phyloP scores from a whole-genome alignment of 768 basidiomycete species.

The Lyophyllum decastes region DNA sequence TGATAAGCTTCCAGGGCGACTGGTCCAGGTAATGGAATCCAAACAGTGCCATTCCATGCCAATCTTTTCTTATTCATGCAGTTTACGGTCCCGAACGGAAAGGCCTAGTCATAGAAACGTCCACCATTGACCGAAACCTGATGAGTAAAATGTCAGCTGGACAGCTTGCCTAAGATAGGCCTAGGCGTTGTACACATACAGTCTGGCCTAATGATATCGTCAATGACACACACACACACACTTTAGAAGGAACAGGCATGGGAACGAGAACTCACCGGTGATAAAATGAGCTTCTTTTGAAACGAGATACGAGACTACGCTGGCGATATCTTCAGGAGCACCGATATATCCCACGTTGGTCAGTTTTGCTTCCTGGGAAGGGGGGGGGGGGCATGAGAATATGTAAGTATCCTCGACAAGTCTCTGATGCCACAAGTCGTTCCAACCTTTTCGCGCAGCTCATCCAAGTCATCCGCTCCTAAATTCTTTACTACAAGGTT shows the following conservation, averaged over 20 bases:
- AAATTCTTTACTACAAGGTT: background rate
- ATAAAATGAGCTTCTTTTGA: conserved; percentile 19
- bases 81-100: too few relatives aligned
- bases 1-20: too few relatives aligned
- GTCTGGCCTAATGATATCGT: conserved; percentile 8
- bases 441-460: background rate
- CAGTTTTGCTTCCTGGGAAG: background rate
- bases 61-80: too few relatives aligned
- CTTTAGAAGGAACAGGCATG: background rate
- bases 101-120: conserved; percentile 2
- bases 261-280: conserved; percentile 13
- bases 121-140: conserved; percentile 11
- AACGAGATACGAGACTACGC: conserved; percentile 21
- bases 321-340: conserved; percentile 12
- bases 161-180: background rate
- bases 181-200: conserved; percentile 9
- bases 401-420: too few relatives aligned
- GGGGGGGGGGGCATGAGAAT: background rate
- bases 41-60: too few relatives aligned
- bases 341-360: conserved; percentile 6
- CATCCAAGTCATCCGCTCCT: background rate
- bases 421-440: background rate
- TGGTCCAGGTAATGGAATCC: too few relatives aligned
- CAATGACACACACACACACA: too few relatives aligned
- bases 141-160: background rate